Evolutionary conservation across 2,329 filamentous ascomycete species (phyloP).

Genomic region (Fonsecaea pedrosoi): DNA sequence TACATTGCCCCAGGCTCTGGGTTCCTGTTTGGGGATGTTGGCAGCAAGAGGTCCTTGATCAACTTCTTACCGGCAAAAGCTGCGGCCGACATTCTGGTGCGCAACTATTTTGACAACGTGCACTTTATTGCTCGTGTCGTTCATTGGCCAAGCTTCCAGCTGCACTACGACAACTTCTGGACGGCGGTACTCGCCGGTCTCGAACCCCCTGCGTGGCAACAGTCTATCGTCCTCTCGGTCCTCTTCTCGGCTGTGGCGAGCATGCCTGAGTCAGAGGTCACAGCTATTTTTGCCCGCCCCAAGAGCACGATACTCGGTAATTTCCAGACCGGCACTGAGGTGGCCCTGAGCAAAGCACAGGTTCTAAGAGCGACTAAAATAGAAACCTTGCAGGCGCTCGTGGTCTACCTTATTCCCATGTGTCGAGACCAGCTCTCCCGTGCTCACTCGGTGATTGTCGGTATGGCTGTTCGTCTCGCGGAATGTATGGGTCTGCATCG

Average conservation of each 20-base stretch:
- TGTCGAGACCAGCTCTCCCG: constrained; percentile 75
- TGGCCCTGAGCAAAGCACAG: constrained; percentile 70
- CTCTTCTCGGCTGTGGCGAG: constrained; percentile 74
- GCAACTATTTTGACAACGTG: constrained; percentile 72
- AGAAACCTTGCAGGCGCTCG: constrained; percentile 77
- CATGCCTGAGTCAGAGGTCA: constrained; percentile 62
- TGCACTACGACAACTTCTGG: constrained; percentile 71
- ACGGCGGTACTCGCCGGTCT: constrained; percentile 63
- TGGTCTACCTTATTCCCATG: constrained; percentile 72
- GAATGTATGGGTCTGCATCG: constrained; percentile 79
- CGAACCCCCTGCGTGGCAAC: constrained; percentile 68
- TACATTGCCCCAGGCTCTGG: constrained; percentile 73
- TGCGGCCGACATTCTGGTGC: constrained; percentile 67
- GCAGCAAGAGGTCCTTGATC: constrained; percentile 59
- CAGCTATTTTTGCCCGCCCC: constrained; percentile 61
- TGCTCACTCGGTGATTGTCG: constrained; percentile 74
- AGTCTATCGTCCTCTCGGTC: constrained; percentile 72
- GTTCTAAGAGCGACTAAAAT: constrained; percentile 74
- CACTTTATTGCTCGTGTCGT: constrained; percentile 72
- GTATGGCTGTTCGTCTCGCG: constrained; percentile 73
- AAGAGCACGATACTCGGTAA: constrained; percentile 66
- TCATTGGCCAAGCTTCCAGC: constrained; percentile 71
- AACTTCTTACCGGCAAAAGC: constrained; percentile 66
- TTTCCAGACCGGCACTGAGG: constrained; percentile 71
- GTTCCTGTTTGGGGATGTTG: constrained; percentile 67